These are phyloP conservation scores for Harringtonia lauricola DNA, from an alignment of 2,329 filamentous ascomycete genomes.

Conservation along the genomic window DNA sequence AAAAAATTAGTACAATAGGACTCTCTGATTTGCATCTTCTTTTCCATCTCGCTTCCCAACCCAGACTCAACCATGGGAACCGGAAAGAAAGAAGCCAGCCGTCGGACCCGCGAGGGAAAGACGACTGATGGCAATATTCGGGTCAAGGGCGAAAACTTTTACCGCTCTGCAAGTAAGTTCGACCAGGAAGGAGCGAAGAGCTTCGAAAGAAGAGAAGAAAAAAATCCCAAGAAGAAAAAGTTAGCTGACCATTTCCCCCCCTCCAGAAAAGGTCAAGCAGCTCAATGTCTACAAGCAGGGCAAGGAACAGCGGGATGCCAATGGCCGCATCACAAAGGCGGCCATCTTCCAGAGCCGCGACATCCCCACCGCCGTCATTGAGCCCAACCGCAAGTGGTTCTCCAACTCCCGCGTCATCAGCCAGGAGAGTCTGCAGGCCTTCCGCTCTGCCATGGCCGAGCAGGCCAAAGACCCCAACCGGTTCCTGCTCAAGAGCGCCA, in stretches of 20 bases:
- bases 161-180: slow-evolving; percentile 39
- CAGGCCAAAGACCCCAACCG: slow-evolving; percentile 84
- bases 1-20: slow-evolving; percentile 1
- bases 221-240: not conserved
- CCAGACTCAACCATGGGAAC: slow-evolving; percentile 11
- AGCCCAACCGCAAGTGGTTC: slow-evolving; percentile 98
- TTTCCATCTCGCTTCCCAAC: slow-evolving; percentile 4
- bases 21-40: slow-evolving; percentile 3
- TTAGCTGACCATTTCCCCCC: slow-evolving; percentile 1
- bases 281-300: slow-evolving; percentile 70
- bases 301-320: slow-evolving; percentile 68
- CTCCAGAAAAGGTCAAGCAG: slow-evolving; percentile 24
- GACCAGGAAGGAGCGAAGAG: too few relatives aligned
- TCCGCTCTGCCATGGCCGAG: slow-evolving; percentile 86
- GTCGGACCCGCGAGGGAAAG: slow-evolving; percentile 78
- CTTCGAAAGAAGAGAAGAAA: not conserved
- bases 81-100: slow-evolving; percentile 76
- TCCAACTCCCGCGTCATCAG: slow-evolving; percentile 84
- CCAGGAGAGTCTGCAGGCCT: slow-evolving; percentile 58
- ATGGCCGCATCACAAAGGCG: slow-evolving; percentile 68
- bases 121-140: slow-evolving; percentile 82
- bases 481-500: slow-evolving; percentile 93
- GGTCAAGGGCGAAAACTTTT: slow-evolving; percentile 97
- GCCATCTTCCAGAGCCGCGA: slow-evolving; percentile 55
- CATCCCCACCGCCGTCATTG: slow-evolving; percentile 71